A percentile compares a stretch with the other conserved stretches of the same genome.
phyloP scores from a whole-genome alignment of 2,329 filamentous ascomycete species.

The Endoconidiophora polonica region DNA sequence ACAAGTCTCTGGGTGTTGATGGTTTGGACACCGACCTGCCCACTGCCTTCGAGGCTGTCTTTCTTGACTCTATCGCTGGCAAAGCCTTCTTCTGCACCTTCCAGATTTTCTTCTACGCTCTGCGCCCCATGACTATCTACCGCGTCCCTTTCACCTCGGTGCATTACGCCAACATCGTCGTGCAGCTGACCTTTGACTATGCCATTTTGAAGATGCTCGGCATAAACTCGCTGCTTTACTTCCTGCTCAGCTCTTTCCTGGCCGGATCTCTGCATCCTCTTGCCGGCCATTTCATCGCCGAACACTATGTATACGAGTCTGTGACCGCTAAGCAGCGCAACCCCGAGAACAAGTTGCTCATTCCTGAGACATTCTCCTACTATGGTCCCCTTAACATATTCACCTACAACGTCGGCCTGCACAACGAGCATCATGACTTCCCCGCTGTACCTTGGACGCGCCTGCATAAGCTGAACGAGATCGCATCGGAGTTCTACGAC shows the following conservation, averaged over 20 bases:
- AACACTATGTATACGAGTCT: constrained; percentile 75
- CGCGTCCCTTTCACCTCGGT: constrained; percentile 71
- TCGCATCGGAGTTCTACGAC: constrained; percentile 83
- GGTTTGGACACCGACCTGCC: constrained; percentile 93
- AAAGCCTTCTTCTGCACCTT: constrained; percentile 99
- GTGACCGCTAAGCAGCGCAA: constrained; percentile 36
- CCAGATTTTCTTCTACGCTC: constrained; percentile 96
- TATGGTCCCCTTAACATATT: constrained; percentile 84
- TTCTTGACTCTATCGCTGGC: constrained; percentile 86
- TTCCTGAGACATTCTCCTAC: constrained; percentile 94
- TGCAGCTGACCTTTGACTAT: constrained; percentile 65
- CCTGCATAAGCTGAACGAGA: constrained; percentile 56
- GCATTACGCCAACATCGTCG: constrained; percentile 64
- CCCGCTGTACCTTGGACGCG: constrained; percentile 91
- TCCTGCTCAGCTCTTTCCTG: constrained; percentile 80
- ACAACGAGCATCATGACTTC: constrained; percentile 99
- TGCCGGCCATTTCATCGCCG: constrained; percentile 94
- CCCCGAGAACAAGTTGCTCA: constrained; percentile 42
- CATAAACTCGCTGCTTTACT: constrained; percentile 55
- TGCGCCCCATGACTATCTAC: constrained; percentile 91
- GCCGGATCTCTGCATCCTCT: constrained; percentile 87
- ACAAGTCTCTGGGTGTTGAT: constrained; percentile 94
- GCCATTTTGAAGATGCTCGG: constrained; percentile 45
- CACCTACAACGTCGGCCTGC: constrained; percentile 92
- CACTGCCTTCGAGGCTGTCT: constrained; percentile 74